Base-by-base conservation (phyloP, 2,329 filamentous ascomycete genomes). In the Colletotrichum paranaense region DNA sequence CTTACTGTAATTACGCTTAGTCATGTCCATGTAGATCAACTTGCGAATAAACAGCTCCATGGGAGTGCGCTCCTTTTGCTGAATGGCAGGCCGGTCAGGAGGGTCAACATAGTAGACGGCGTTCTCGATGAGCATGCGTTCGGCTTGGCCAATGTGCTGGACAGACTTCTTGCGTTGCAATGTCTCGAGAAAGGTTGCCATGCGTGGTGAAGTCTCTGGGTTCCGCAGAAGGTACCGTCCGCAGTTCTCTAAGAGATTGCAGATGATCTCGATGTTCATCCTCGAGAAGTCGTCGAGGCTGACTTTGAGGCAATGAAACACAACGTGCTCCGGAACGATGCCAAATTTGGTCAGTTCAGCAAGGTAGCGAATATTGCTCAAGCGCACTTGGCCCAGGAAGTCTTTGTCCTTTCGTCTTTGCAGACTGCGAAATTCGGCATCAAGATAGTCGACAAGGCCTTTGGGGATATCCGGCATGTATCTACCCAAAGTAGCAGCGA, bases 231-330 rank as follows among this genome's bases (percentile, higher is more conserved):
- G 87, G 82, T 98, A 99, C 22, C 97, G 92, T 56, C 97, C 97
- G 79, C 97, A 99, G 76, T 98, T 98, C 82, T 99, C 97, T 26
- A 99, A 88, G 32, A 99, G 87, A 79, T 97, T 97, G 79, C 95
- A 97, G 75, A 99, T 96, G 78, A 99, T 98, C 82, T 99, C 97
- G 75, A 99, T 98, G 79, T 99, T 99, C 94, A 98, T 98, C 74
- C 96, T 91, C 2, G 97, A 98, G 80, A 99, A 99, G 79, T 99
- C 97, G 78, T 99, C 97, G 32, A 99, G 86, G 77, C 96, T 97
- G 81, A 99, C 96, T 82, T 98, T 99, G 78, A 99, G 91, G 80
- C 97, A 99, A 80, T 99, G 97, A 80, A 99, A 99, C 67, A 99
- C 97, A 76, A 99, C 96, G 82, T 99, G 97, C 82, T 99, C 97